Percentiles rank a stretch among this genome's conserved stretches.
Evolutionary conservation across 2,329 filamentous ascomycete genomes (phyloP).

Genomic region (Diplodia seriata): DNA sequence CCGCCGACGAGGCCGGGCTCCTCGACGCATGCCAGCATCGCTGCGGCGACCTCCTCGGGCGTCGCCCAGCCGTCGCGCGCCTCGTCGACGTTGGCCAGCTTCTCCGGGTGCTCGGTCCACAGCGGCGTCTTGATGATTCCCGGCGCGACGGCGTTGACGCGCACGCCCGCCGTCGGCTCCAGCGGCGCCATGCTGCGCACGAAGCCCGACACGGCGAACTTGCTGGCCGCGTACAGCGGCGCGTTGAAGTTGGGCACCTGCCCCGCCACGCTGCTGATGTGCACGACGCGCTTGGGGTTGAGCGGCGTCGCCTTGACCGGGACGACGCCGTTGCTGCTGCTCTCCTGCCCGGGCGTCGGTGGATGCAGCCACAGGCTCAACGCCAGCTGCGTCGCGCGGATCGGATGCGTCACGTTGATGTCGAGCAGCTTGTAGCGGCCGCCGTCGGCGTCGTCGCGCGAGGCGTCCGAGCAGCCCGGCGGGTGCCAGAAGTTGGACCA

Average conservation of each 20-base stretch:
- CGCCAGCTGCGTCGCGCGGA: constrained; percentile 56
- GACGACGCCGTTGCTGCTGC: too few relatives aligned
- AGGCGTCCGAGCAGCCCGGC: constrained; percentile 45
- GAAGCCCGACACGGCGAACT: constrained; percentile 56
- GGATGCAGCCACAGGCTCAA: constrained; percentile 53
- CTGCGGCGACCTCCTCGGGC: constrained; percentile 67
- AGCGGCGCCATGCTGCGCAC: constrained; percentile 59
- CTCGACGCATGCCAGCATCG: constrained; percentile 64
- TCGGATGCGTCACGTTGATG: constrained; percentile 58
- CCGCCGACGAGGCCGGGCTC: constrained; percentile 54
- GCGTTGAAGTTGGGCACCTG: constrained; percentile 48
- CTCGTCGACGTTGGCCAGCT: constrained; percentile 59
- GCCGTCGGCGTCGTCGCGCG: constrained; percentile 44
- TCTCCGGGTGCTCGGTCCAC: constrained; percentile 68
- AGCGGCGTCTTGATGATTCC: constrained; percentile 67
- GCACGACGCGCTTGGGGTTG: constrained; percentile 56
- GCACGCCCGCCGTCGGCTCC: constrained; percentile 58
- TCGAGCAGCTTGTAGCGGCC: constrained; percentile 50
- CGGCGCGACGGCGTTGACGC: constrained; percentile 66
- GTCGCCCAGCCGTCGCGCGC: constrained; percentile 63
- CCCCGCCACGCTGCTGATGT: constrained; percentile 55
- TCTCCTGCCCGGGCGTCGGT: not conserved
- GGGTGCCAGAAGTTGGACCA: constrained; percentile 59
- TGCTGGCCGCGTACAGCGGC: constrained; percentile 55
- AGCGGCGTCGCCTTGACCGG: constrained; percentile 42